Conservation (phyloP, 1,284 basidiomycete species). For the Bondarzewia mesenterica region DNA sequence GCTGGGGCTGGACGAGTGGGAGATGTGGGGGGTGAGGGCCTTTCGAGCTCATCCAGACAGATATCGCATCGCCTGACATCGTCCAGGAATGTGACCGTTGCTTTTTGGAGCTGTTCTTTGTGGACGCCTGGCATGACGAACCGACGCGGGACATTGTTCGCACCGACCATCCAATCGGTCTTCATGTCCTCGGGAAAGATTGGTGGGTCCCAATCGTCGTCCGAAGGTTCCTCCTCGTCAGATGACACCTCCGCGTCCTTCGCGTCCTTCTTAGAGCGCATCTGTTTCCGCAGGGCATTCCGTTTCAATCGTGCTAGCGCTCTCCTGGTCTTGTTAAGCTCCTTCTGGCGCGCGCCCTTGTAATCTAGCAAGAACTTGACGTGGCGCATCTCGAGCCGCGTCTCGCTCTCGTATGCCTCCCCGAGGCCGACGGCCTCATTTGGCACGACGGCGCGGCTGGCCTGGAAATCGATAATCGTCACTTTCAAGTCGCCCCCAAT, state of each 20-base stretch:
- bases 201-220: slow-evolving; percentile 23
- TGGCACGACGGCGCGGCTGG: slow-evolving; percentile 31
- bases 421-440: slow-evolving; percentile 28
- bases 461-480: slow-evolving; percentile 49
- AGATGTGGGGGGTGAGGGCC: slow-evolving; percentile 2
- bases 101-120: slow-evolving; percentile 16
- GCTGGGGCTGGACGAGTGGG: slow-evolving; percentile 7
- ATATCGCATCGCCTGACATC: not conserved
- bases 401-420: slow-evolving; percentile 30
- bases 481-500: slow-evolving; percentile 48
- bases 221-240: slow-evolving; percentile 4
- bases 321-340: slow-evolving; percentile 13
- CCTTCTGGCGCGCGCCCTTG: slow-evolving; percentile 17
- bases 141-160: slow-evolving; percentile 23
- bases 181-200: slow-evolving; percentile 23
- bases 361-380: slow-evolving; percentile 45
- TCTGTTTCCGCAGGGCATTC: not conserved
- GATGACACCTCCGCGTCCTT: slow-evolving; percentile 7
- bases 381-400: slow-evolving; percentile 43
- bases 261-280: slow-evolving; percentile 2
- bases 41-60: not conserved
- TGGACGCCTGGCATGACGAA: slow-evolving; percentile 31
- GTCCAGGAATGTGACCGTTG: slow-evolving; percentile 4
- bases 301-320: slow-evolving; percentile 7
- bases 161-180: slow-evolving; percentile 24